Base-by-base conservation (phyloP, 805 yeast genomes). In the Metschnikowia reukaufii region DNA sequence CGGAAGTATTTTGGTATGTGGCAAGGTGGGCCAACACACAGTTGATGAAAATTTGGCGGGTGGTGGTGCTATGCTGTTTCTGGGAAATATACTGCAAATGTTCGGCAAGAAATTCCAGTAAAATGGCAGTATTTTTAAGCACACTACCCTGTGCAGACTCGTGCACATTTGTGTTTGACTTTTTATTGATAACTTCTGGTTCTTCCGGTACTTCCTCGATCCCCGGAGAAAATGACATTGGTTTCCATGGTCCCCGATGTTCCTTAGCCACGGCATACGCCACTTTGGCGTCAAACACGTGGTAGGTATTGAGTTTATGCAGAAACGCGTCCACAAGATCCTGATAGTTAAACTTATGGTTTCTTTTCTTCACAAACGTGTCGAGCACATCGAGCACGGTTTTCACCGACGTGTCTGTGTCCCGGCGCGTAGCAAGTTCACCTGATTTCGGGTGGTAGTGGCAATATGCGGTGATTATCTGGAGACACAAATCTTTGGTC, bases 391-490 rank as follows among this genome's bases (percentile, higher is more conserved):
- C 70, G 31, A 72, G 39, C 1, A 72, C 64, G 3, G 60, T 39
- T 45, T 57, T 59, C 17, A 70, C 56, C 19, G 67, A 59, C 1
- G 50, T 47, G 46, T 69, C 74, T 2, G 52, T 43, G 6, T 37
- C 49, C 16, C 42, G 43, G 10, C 43, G 42, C 8, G 42, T 32
- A 6, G 47, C 45, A 2, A 32, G n/a, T 6, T 49, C 55, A 7
- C 40, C 38, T 6, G 33, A 16, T 3, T 29, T 31, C 1, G 49
- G 49, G 6, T 17, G 18, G 34, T 57, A 50, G 49, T 60, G 59
- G 45, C 76, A 70, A 44, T 72, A 70, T 0, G 76, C 60, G 31
- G 65, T 64, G 2, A 72, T 59, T 3, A 72, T 60, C 21, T 60
- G 60, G 2, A 65, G 44, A 39, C 68, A 61, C 20, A 72, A 52